Evolutionary conservation across 176 grass and related monocot genomes (phyloP).

Genomic region (Oryza officinalis): DNA sequence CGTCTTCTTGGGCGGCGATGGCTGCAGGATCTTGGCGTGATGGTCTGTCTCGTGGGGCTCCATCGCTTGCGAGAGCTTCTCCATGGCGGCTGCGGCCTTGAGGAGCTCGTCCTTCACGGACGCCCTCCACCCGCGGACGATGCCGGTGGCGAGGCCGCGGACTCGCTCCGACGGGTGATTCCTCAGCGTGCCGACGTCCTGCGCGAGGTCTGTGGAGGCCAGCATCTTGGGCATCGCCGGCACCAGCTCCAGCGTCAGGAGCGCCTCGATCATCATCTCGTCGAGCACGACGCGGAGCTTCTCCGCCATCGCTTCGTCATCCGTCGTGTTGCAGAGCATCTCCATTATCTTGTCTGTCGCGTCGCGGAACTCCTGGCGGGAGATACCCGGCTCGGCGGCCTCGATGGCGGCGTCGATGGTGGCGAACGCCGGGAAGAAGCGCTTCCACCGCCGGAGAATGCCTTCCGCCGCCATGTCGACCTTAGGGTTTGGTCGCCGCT

Average conservation of each 20-base stretch:
- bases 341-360: neutral
- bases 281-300: neutral
- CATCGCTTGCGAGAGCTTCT: neutral
- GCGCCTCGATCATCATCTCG: constrained; percentile 18
- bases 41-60: neutral
- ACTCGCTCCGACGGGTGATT: constrained; percentile 13
- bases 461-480: neutral
- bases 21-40: neutral
- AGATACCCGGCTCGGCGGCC: neutral
- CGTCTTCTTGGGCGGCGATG: neutral
- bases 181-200: neutral
- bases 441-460: constrained; percentile 26
- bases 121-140: neutral
- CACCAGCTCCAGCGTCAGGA: neutral
- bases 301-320: constrained; percentile 7
- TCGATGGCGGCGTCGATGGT: constrained; percentile 9
- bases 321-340: neutral
- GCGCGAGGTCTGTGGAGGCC: neutral
- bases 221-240: neutral
- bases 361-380: neutral
- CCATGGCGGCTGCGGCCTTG: neutral
- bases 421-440: neutral
- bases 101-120: neutral
- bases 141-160: constrained; percentile 3
- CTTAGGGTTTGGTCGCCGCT: no score